phyloP scores from a whole-genome alignment of 2,329 filamentous ascomycete species.

The Colletotrichum brevisporum region DNA sequence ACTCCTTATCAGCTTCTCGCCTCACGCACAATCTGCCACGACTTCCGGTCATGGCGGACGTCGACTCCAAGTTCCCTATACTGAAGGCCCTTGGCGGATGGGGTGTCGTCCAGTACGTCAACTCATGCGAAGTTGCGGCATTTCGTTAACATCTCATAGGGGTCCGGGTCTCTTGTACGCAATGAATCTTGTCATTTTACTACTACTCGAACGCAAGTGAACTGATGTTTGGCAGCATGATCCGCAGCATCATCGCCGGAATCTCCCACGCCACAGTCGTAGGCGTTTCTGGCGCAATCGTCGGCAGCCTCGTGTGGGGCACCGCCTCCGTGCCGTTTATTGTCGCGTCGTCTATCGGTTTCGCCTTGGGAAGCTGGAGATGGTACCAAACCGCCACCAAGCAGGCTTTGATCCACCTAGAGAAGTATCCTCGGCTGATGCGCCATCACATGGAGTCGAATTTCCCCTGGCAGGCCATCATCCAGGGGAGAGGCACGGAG shows the following conservation, averaged over 20 bases:
- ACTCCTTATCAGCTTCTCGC: too few relatives aligned
- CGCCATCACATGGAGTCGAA: conserved; percentile 43
- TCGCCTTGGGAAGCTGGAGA: conserved; percentile 41
- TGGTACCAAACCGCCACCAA: conserved; percentile 42
- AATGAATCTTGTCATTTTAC: too few relatives aligned
- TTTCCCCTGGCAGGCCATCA: conserved; percentile 43
- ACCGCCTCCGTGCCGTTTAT: conserved; percentile 44
- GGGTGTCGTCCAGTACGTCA: too few relatives aligned
- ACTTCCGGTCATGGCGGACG: too few relatives aligned
- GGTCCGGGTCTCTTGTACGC: too few relatives aligned
- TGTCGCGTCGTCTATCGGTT: conserved; percentile 42
- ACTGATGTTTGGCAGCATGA: conserved; percentile 37
- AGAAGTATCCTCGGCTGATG: conserved; percentile 43
- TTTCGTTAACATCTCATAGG: too few relatives aligned
- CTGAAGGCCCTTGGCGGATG: too few relatives aligned
- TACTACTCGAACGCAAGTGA: too few relatives aligned
- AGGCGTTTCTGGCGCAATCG: conserved; percentile 38
- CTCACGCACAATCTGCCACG: too few relatives aligned
- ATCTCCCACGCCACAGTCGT: conserved; percentile 41
- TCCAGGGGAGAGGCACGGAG: conserved; percentile 17
- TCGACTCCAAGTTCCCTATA: too few relatives aligned
- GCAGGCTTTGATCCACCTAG: conserved; percentile 42
- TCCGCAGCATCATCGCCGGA: conserved; percentile 45
- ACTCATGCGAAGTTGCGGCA: too few relatives aligned
- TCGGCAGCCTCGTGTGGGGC: conserved; percentile 43